Conservation (phyloP, 805 yeast genomes). For the Candida tibetensis region DNA sequence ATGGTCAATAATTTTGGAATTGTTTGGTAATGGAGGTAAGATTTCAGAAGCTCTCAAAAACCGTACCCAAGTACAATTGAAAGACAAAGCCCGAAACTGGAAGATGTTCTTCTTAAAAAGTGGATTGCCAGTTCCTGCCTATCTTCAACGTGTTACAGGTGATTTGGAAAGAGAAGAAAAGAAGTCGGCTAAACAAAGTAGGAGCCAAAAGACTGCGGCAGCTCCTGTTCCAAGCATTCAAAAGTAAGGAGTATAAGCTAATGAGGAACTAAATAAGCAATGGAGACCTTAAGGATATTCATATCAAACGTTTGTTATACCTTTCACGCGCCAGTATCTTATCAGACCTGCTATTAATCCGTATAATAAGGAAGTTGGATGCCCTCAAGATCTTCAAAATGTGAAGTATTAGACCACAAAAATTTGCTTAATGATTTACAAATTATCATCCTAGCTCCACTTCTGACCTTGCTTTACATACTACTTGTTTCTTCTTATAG, state of each 20-base stretch:
- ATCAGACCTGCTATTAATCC: too few species aligned
- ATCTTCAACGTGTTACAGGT: slow-evolving; percentile 83
- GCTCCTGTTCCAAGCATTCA: slow-evolving; percentile 35
- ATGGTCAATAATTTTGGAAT: slow-evolving; percentile 87
- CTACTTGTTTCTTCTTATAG: too few species aligned
- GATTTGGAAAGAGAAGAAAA: slow-evolving; percentile 60
- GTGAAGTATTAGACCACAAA: too few species aligned
- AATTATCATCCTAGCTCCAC: too few species aligned
- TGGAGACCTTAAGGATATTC: too few species aligned
- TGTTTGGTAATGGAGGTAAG: slow-evolving; percentile 93
- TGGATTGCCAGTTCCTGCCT: slow-evolving; percentile 75
- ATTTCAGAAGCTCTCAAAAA: slow-evolving; percentile 80
- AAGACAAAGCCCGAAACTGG: slow-evolving; percentile 96
- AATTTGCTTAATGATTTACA: too few species aligned
- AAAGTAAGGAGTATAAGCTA: slow-evolving; percentile 1
- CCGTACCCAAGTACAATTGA: slow-evolving; percentile 86
- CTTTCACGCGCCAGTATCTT: too few species aligned
- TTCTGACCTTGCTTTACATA: too few species aligned
- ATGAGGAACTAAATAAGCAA: slow-evolving; percentile 8
- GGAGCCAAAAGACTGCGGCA: slow-evolving; percentile 37
- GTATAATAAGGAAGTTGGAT: too few species aligned
- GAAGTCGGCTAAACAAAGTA: slow-evolving; percentile 26
- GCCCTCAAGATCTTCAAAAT: too few species aligned
- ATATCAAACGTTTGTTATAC: too few species aligned
- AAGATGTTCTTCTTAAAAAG: slow-evolving; percentile 80